A percentile compares a stretch with the other conserved stretches of the same genome.
Evolutionary conservation across 2,329 filamentous ascomycete species (phyloP).

Genomic region (Aspergillus japonicus): DNA sequence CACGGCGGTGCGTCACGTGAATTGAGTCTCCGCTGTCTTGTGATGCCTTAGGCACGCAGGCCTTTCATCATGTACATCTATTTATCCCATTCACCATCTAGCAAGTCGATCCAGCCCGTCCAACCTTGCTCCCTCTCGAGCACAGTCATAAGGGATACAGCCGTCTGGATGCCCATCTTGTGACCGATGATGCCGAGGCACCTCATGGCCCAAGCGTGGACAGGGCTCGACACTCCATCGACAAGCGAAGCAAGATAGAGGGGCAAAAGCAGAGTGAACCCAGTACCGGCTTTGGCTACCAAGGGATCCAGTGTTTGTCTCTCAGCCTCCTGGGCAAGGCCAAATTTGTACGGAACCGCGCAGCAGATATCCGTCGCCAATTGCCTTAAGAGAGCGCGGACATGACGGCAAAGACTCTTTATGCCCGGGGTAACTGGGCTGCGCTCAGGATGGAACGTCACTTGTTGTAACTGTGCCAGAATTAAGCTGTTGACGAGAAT

Average conservation of each 20-base stretch:
- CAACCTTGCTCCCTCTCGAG: neutral
- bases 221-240: neutral
- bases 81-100: neutral
- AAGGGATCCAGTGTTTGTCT: neutral
- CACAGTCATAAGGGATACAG: neutral
- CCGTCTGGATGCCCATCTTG: neutral
- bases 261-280: slow-evolving; percentile 3
- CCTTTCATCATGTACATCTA: neutral
- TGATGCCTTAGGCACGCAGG: slow-evolving; percentile 5
- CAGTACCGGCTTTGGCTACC: neutral
- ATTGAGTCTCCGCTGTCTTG: neutral
- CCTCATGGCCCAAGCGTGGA: slow-evolving; percentile 1
- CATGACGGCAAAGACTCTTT: neutral
- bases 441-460: neutral
- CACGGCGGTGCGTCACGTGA: slow-evolving; percentile 10
- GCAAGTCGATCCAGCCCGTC: neutral
- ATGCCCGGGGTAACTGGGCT: neutral
- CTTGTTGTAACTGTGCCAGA: neutral
- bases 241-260: neutral
- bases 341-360: slow-evolving; percentile 4
- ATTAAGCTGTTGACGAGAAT: slow-evolving; percentile 1
- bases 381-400: neutral
- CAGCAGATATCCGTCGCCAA: slow-evolving; percentile 2
- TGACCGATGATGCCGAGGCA: slow-evolving; percentile 1
- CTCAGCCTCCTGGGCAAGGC: neutral